Evolutionary conservation across 768 basidiomycete genomes (phyloP).

Genomic region (Termitomyces sp.): DNA sequence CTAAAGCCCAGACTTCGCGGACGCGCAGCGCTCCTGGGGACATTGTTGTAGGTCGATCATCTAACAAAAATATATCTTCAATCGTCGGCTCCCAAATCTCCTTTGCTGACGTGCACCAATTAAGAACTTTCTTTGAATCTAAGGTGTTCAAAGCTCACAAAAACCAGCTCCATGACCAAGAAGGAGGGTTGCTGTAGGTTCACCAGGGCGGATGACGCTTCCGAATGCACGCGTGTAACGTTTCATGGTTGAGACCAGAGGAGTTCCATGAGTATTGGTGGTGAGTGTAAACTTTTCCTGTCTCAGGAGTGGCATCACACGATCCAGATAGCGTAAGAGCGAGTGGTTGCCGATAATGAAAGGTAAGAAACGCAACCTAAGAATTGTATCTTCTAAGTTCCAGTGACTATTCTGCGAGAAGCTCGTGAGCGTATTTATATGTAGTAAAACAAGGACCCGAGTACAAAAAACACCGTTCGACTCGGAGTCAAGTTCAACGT

Average conservation of each 20-base stretch:
- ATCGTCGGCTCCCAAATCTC: constrained; percentile 36
- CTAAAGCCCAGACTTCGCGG: constrained; percentile 31
- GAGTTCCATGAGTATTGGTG: constrained; percentile 22
- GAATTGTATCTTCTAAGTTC: too few relatives aligned
- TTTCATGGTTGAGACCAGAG: constrained; percentile 23
- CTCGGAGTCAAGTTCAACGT: too few relatives aligned
- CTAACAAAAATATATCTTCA: constrained; percentile 24
- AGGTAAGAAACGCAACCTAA: background rate
- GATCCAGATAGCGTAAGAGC: background rate
- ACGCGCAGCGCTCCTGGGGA: constrained; percentile 10
- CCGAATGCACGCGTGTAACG: constrained; percentile 17
- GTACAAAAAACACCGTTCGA: background rate
- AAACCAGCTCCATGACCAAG: constrained; percentile 27
- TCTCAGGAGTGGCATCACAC: background rate
- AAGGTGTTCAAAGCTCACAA: constrained; percentile 14
- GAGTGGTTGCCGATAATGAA: background rate
- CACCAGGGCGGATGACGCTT: background rate
- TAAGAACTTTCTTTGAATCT: background rate
- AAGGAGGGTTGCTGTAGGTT: constrained; percentile 19
- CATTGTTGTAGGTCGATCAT: constrained; percentile 4
- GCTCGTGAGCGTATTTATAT: too few relatives aligned
- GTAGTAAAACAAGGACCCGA: background rate
- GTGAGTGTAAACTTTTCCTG: constrained; percentile 25
- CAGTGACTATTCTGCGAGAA: too few relatives aligned
- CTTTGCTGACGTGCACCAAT: constrained; percentile 23